phyloP scores from a whole-genome alignment of 2,329 filamentous ascomycete genomes.

The Trichoderma asperellum region DNA sequence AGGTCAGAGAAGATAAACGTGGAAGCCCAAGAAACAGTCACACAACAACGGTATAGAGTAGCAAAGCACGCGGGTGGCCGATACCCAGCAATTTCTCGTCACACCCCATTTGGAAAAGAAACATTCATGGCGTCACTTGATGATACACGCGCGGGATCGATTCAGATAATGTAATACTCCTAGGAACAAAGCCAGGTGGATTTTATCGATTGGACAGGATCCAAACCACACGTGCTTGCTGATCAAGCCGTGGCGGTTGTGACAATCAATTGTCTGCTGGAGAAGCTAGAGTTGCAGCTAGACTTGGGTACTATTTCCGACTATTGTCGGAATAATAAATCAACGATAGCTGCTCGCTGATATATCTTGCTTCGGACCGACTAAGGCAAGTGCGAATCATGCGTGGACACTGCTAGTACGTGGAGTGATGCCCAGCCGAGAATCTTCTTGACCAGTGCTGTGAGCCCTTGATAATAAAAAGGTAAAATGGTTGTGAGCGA shows the following conservation, averaged over 20 bases:
- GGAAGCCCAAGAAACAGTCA: conserved; percentile 7
- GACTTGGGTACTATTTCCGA: not conserved
- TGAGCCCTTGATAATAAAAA: not conserved
- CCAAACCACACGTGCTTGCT: not conserved
- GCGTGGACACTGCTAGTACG: not conserved
- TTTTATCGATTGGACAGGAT: not conserved
- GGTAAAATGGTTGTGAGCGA: not conserved
- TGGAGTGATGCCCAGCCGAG: not conserved
- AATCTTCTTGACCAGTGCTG: not conserved
- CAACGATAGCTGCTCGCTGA: not conserved
- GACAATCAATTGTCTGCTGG: not conserved
- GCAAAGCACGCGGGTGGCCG: conserved; percentile 12
- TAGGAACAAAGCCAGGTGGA: not conserved
- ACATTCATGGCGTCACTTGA: conserved; percentile 3
- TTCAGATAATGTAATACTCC: not conserved
- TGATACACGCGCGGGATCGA: conserved; percentile 1
- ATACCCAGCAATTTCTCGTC: conserved; percentile 9
- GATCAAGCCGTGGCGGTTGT: not conserved
- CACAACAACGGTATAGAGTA: conserved; percentile 24
- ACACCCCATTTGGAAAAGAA: not conserved
- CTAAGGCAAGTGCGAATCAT: not conserved
- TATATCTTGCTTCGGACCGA: conserved; percentile 22
- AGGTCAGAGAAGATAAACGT: not conserved
- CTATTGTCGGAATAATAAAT: not conserved
- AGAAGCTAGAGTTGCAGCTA: not conserved